Percentiles rank a stretch among this genome's conserved stretches.
phyloP scores from a whole-genome alignment of 2,329 filamentous ascomycete species.

The Trematosphaeria pertusa region DNA sequence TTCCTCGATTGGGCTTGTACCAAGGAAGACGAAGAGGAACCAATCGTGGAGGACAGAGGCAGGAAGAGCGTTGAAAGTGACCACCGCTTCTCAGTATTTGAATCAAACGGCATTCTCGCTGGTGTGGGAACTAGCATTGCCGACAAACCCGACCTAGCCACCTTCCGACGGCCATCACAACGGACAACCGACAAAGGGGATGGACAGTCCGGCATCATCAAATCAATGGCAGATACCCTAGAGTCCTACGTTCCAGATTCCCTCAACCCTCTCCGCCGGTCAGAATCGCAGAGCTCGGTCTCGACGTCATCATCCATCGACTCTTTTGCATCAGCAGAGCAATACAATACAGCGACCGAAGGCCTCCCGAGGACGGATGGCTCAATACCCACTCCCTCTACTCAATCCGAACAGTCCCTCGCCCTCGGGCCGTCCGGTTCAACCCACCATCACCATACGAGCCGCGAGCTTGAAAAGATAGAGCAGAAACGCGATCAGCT shows the following conservation, averaged over 20 bases:
- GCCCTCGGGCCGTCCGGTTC: constrained; percentile 17
- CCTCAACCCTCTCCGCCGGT: constrained; percentile 36
- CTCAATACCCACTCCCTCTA: constrained; percentile 35
- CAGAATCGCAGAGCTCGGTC: constrained; percentile 34
- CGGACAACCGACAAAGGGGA: constrained; percentile 15
- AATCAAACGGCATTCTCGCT: constrained; percentile 44
- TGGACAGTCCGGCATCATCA: constrained; percentile 15
- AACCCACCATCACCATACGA: constrained; percentile 58
- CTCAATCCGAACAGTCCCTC: constrained; percentile 31
- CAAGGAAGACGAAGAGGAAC: constrained; percentile 51
- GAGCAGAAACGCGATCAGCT: constrained; percentile 64
- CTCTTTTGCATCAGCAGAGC: constrained; percentile 53
- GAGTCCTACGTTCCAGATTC: constrained; percentile 25
- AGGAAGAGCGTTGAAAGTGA: constrained; percentile 23
- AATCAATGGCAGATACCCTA: constrained; percentile 10
- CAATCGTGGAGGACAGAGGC: constrained; percentile 17
- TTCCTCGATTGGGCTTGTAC: constrained; percentile 79
- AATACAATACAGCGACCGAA: constrained; percentile 47
- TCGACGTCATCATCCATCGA: constrained; percentile 33
- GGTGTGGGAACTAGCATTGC: constrained; percentile 48
- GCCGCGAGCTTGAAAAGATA: constrained; percentile 67
- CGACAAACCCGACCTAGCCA: constrained; percentile 30
- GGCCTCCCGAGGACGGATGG: constrained; percentile 32
- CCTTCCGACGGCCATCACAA: constrained; percentile 29
- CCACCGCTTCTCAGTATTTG: constrained; percentile 33